phyloP scores from a whole-genome alignment of 257 asterid species.

The Marsdenia floribunda region DNA sequence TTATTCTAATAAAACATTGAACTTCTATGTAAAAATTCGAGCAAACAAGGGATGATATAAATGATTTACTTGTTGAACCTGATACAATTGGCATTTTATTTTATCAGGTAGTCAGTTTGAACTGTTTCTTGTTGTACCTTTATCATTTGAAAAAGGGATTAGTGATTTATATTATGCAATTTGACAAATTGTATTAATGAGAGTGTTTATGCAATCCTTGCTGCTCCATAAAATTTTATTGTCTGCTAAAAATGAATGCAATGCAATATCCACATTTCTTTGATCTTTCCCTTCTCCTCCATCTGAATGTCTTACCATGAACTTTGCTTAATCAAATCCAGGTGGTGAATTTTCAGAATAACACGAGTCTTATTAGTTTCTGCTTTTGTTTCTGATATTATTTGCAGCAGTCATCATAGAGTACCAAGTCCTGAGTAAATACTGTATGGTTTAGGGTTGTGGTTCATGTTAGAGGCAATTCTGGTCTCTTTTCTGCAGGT shows the following conservation, averaged over 20 bases:
- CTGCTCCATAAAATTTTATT: too few species aligned
- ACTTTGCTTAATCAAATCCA: constrained; percentile 12
- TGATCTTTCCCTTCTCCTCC: not conserved
- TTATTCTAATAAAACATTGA: too few species aligned
- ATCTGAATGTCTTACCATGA: not conserved
- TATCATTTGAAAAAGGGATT: not conserved
- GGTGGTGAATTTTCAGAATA: constrained; percentile 72
- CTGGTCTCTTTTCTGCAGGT: not conserved
- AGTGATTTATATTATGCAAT: too few species aligned
- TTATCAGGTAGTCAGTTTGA: not conserved
- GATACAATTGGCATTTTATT: not conserved
- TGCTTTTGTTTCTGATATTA: too few species aligned
- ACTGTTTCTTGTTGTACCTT: not conserved
- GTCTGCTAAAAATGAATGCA: not conserved
- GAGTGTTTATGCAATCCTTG: too few species aligned
- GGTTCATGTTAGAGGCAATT: too few species aligned
- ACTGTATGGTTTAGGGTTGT: not conserved
- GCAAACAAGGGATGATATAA: not conserved
- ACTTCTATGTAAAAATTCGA: too few species aligned
- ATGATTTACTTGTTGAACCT: not conserved
- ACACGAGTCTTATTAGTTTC: constrained; percentile 20
- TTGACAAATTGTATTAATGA: too few species aligned
- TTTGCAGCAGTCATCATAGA: too few species aligned
- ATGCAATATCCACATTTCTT: not conserved
- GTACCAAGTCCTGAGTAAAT: not conserved